phyloP scores from a whole-genome alignment of 148 eudicot species.

The Chenopodium berlandieri region DNA sequence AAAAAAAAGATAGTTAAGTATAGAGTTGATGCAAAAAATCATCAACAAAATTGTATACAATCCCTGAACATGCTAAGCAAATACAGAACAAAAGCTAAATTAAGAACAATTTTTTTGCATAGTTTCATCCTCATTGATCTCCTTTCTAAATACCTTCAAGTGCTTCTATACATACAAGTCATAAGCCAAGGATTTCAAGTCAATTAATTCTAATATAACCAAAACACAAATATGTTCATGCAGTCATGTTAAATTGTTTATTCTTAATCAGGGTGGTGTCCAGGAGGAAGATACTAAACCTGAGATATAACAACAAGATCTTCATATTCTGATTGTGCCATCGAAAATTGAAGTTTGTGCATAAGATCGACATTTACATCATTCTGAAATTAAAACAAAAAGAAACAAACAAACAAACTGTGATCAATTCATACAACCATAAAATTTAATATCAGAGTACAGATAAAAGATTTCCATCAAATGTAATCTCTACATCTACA shows the following conservation, averaged over 20 bases:
- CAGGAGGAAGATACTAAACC: constrained; percentile 29
- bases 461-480: neutral
- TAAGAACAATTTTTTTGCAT: too few species aligned
- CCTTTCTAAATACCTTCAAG: neutral
- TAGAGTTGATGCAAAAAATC: too few species aligned
- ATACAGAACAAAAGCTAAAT: too few species aligned
- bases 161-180: too few species aligned
- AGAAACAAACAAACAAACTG: constrained; percentile 24
- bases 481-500: neutral
- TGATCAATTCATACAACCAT: neutral
- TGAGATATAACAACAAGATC: constrained; percentile 84
- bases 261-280: neutral
- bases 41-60: too few species aligned
- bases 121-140: too few species aligned
- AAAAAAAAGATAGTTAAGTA: too few species aligned
- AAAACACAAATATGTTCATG: too few species aligned
- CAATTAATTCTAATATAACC: neutral
- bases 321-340: constrained; percentile 71
- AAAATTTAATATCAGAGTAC: neutral
- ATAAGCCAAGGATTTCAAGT: neutral
- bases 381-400: constrained; percentile 53
- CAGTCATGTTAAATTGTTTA: neutral
- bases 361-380: constrained; percentile 83
- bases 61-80: neutral
- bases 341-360: constrained; percentile 69